Evolutionary conservation across 192 early-diverging fungal species (phyloP), one percentile per base, ranked within the genome.

Genomic region (Pilaira anomala): DNA sequence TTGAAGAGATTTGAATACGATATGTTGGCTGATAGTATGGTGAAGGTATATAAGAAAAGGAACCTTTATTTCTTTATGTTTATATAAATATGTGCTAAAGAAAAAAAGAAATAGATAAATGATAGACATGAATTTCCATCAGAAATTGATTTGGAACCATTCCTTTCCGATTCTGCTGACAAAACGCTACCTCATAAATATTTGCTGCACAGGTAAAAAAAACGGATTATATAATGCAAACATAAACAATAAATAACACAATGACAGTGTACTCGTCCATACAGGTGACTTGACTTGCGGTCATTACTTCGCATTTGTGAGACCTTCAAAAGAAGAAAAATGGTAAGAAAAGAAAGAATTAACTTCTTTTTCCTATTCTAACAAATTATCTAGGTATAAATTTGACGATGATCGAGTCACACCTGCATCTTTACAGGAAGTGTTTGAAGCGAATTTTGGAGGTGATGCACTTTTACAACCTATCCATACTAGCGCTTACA

Each of bases 1-100:
- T 78, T 99, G 68, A 98, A 97, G 76, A 83, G 96, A 19, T 99
- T 97, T 69, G 97, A 99, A 74, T 99, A 97, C 75, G 96, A 99
- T 71, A 87, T 96, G 61, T 80, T 87, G 74, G 78, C 83, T n/a
- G 95, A 96, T 66, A 77, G 74, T 2, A 92, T 93, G 87, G 88
- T 97, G 63, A 55, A 85, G 36, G 56, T 58, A 22, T 14, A 16
- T 30, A 29, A n/a, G 7, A 12, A n/a, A n/a, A 7, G 11, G 7
- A 21, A n/a, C n/a, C n/a, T n/a, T n/a, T n/a, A n/a, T 24, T 49
- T 11, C 22, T 7, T 2, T 49, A 25, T 49, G 48, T 52, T 7
- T 45, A 45, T 3, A 45, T 16, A n/a, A 3, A 45, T 45, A 19
- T 6, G 13, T 13, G 13, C 21, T 53, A 29, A 28, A 29, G 8